Evolutionary conservation across 352 stramenopile species (phyloP).

Genomic region (Peronospora farinosa): DNA sequence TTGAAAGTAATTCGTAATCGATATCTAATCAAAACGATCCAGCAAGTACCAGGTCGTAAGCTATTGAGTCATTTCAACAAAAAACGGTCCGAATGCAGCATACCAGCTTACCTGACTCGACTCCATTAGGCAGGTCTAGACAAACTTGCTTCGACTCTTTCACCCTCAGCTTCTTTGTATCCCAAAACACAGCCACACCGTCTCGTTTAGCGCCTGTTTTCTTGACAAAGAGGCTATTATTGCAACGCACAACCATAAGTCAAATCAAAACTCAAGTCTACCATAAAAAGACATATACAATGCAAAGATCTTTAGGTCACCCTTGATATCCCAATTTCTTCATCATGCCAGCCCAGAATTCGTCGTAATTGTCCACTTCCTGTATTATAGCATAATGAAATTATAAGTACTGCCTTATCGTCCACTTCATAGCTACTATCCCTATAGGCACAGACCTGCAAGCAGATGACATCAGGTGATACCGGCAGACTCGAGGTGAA

Average conservation of each 20-base stretch:
- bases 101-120: constrained; percentile 41
- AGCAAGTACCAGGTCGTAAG: background rate
- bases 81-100: background rate
- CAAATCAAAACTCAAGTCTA: background rate
- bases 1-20: constrained; percentile 44
- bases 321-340: constrained; percentile 52
- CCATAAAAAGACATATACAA: background rate
- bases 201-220: constrained; percentile 61
- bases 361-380: constrained; percentile 73
- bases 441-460: constrained; percentile 42
- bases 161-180: constrained; percentile 39
- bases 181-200: constrained; percentile 72
- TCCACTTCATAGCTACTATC: background rate
- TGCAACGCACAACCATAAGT: background rate
- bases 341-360: constrained; percentile 66
- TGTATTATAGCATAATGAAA: constrained; percentile 17
- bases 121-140: constrained; percentile 45
- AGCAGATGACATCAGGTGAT: constrained; percentile 62
- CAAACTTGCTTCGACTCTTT: constrained; percentile 36
- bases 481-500: constrained; percentile 51
- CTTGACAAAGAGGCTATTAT: constrained; percentile 43
- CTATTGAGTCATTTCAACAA: background rate
- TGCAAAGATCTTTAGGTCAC: constrained; percentile 18
- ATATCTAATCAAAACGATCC: constrained; percentile 28
- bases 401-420: background rate